Conservation (phyloP, 2,329 filamentous ascomycete genomes). For the Clarireedia paspali region DNA sequence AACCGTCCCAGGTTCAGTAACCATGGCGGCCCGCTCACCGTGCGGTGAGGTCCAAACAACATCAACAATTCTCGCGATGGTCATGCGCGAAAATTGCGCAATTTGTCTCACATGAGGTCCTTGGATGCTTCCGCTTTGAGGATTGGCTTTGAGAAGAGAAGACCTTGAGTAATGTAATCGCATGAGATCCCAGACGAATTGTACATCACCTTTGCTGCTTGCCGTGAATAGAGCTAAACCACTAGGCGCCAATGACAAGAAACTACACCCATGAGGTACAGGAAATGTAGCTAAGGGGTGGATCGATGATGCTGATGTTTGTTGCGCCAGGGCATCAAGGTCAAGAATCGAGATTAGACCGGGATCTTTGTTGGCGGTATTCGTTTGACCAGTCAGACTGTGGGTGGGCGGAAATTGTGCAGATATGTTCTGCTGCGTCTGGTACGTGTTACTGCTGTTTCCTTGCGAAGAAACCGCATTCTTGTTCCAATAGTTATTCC, state of each 20-base stretch:
- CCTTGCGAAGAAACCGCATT: slow-evolving; percentile 36
- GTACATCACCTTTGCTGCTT: slow-evolving; percentile 76
- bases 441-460: slow-evolving; percentile 32
- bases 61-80: slow-evolving; percentile 82
- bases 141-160: slow-evolving; percentile 47
- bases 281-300: slow-evolving; percentile 65
- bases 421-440: slow-evolving; percentile 22
- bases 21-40: slow-evolving; percentile 76
- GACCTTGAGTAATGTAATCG: slow-evolving; percentile 55
- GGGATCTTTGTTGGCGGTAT: slow-evolving; percentile 50
- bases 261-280: slow-evolving; percentile 68
- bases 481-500: slow-evolving; percentile 75
- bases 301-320: slow-evolving; percentile 36
- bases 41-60: slow-evolving; percentile 79
- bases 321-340: slow-evolving; percentile 48
- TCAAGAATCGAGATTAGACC: slow-evolving; percentile 71
- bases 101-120: slow-evolving; percentile 69
- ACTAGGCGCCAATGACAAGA: slow-evolving; percentile 68
- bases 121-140: slow-evolving; percentile 31
- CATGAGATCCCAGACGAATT: slow-evolving; percentile 75
- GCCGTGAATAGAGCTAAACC: slow-evolving; percentile 70
- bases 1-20: slow-evolving; percentile 91
- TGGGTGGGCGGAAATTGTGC: slow-evolving; percentile 70
- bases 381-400: slow-evolving; percentile 47
- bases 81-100: slow-evolving; percentile 84